Conservation (phyloP, 306 rosid genomes). For the Pyrus communis region DNA sequence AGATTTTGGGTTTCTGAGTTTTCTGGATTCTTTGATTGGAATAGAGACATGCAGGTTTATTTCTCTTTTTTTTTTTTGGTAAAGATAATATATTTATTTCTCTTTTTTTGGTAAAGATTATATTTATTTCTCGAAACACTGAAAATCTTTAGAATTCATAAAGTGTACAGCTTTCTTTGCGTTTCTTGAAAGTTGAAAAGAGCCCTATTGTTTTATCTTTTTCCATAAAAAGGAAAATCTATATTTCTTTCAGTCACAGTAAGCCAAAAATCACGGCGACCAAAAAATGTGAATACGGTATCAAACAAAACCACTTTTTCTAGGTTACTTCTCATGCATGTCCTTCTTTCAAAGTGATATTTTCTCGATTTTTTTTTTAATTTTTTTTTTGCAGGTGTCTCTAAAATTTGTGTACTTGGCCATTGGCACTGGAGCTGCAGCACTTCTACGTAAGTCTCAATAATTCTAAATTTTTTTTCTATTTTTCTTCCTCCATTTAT, state of each 20-base stretch:
- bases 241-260: neutral
- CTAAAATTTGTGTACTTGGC: constrained; percentile 57
- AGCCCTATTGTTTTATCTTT: neutral
- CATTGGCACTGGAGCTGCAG: constrained; percentile 46
- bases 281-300: neutral
- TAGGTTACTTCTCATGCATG: neutral
- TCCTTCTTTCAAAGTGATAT: neutral
- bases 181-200: too few relatives aligned
- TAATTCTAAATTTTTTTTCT: neutral
- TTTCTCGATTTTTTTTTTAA: neutral
- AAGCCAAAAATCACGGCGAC: neutral
- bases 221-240: neutral
- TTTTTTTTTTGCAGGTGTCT: constrained; percentile 35
- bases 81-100: too few relatives aligned
- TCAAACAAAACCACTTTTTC: neutral
- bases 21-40: too few relatives aligned
- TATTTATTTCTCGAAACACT: too few relatives aligned
- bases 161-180: too few relatives aligned
- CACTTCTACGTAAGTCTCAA: constrained; percentile 64
- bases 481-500: too few relatives aligned
- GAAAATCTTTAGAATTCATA: too few relatives aligned
- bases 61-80: too few relatives aligned
- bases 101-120: too few relatives aligned
- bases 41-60: too few relatives aligned
- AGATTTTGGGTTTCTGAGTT: neutral